Percentiles rank a stretch among this genome's conserved stretches.
These are phyloP conservation scores for Terfezia claveryi DNA, from an alignment of 495 filamentous ascomycete genomes.

Conservation along the genomic window DNA sequence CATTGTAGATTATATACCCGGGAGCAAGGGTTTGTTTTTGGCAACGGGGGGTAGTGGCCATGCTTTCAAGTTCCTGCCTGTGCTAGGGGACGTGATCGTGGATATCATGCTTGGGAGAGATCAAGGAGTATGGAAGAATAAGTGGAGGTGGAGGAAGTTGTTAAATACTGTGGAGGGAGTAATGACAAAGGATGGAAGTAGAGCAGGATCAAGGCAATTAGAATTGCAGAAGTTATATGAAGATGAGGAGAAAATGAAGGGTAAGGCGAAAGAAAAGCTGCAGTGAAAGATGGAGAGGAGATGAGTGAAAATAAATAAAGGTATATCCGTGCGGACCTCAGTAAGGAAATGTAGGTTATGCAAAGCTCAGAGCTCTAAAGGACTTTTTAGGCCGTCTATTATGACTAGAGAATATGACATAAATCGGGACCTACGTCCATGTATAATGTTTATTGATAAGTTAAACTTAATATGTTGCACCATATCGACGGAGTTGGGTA, in stretches of 20 bases:
- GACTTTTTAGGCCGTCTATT: too few species aligned
- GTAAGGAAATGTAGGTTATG: too few species aligned
- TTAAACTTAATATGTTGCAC: too few species aligned
- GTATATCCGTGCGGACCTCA: too few species aligned
- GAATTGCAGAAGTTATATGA: neutral
- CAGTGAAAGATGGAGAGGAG: neutral
- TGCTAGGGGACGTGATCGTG: slow-evolving; percentile 57
- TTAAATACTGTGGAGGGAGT: neutral
- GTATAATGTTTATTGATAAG: too few species aligned
- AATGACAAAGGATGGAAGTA: neutral
- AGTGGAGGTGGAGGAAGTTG: neutral
- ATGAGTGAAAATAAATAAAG: neutral
- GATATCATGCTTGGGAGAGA: slow-evolving; percentile 28
- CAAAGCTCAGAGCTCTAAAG: too few species aligned
- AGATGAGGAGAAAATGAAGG: neutral
- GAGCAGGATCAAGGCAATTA: neutral
- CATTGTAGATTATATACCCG: slow-evolving; percentile 55
- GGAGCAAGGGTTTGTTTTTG: slow-evolving; percentile 44
- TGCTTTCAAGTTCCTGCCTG: slow-evolving; percentile 73
- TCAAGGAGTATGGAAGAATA: neutral
- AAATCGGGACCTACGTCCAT: too few species aligned
- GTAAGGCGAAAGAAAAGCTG: neutral
- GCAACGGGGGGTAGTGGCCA: slow-evolving; percentile 75
- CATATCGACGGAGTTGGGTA: too few species aligned
- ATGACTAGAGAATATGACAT: too few species aligned